Conservation (phyloP, 2,329 filamentous ascomycete species). For the Beauveria australis region DNA sequence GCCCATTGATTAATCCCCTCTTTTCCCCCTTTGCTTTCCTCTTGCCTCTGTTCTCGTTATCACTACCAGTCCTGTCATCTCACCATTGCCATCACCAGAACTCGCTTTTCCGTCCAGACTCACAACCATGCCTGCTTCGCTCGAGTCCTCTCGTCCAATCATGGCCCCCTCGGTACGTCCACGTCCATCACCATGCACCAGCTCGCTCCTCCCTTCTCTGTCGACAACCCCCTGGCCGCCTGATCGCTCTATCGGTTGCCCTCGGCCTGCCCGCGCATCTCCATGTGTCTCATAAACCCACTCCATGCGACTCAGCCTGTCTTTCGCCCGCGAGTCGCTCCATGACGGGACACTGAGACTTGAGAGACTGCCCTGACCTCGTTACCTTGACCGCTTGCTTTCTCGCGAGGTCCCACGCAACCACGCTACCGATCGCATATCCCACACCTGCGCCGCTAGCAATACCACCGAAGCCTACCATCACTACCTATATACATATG, state of each 20-base stretch:
- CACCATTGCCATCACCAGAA: background rate
- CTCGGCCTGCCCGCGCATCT: background rate
- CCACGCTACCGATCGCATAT: background rate
- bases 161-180: constrained; percentile 52
- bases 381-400: too few species aligned
- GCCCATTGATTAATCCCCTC: background rate
- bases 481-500: background rate
- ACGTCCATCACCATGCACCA: constrained; percentile 2
- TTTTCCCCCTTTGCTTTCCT: background rate
- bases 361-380: background rate
- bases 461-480: background rate
- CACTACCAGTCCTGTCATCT: background rate
- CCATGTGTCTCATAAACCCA: constrained; percentile 7
- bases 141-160: constrained; percentile 53
- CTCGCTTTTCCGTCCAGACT: background rate
- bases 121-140: constrained; percentile 44
- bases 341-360: background rate
- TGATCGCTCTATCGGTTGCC: background rate
- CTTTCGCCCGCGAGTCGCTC: background rate
- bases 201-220: background rate
- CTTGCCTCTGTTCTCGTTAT: background rate
- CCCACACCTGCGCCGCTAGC: background rate
- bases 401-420: too few species aligned
- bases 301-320: background rate
- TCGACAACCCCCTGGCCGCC: background rate